A percentile compares a stretch with the other conserved stretches of the same genome.
phyloP scores from a whole-genome alignment of 78 protist genomes.

The Dictyostelium citrinum region DNA sequence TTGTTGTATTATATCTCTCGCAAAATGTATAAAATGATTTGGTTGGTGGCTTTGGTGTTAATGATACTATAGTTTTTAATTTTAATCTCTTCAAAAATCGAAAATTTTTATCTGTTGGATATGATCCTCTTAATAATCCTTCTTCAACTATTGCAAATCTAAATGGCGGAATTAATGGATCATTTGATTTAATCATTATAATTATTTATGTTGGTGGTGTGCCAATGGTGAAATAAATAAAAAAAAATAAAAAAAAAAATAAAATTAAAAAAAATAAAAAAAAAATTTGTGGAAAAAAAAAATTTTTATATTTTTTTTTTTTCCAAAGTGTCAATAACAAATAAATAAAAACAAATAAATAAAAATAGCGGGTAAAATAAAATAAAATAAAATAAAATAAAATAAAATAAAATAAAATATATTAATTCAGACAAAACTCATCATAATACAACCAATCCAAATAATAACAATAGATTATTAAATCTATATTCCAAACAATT shows the following conservation, averaged over 20 bases:
- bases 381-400: too few relatives aligned
- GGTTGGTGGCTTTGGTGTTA: slow-evolving; percentile 71
- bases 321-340: too few relatives aligned
- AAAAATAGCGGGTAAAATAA: too few relatives aligned
- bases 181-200: slow-evolving; percentile 8
- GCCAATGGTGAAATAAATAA: not conserved
- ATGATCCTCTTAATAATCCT: slow-evolving; percentile 72
- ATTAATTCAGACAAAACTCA: too few relatives aligned
- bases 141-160: slow-evolving; percentile 79
- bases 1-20: slow-evolving; percentile 23
- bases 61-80: slow-evolving; percentile 74
- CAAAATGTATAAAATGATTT: slow-evolving; percentile 71
- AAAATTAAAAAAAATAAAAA: too few relatives aligned
- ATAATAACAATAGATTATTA: not conserved
- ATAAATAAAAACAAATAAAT: too few relatives aligned
- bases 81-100: slow-evolving; percentile 77
- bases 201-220: too few relatives aligned
- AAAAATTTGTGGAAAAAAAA: too few relatives aligned
- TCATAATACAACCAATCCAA: too few relatives aligned
- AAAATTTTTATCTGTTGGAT: slow-evolving; percentile 78
- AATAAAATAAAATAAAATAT: too few relatives aligned
- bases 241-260: not conserved
- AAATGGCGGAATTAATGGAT: slow-evolving; percentile 69
- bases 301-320: too few relatives aligned
- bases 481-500: slow-evolving; percentile 14